Conservation (phyloP, 1,284 basidiomycete genomes). For the Lentinula novae-zelandiae region DNA sequence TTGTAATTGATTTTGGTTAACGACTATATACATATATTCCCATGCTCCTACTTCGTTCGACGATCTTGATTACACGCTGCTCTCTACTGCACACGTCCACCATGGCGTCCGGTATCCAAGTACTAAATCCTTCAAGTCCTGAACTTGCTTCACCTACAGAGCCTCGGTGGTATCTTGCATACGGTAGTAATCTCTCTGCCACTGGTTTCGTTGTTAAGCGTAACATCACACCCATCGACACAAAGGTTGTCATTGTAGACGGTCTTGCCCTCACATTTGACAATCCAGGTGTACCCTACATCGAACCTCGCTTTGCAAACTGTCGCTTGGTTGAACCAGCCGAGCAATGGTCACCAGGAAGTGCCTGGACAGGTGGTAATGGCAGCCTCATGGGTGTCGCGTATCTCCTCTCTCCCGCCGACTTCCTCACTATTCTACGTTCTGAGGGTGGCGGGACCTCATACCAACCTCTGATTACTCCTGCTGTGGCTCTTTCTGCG, state of each 20-base stretch:
- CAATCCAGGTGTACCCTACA: slow-evolving; percentile 9
- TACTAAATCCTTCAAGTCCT: background rate
- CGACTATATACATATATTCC: background rate
- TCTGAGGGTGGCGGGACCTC: slow-evolving; percentile 8
- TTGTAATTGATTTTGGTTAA: background rate
- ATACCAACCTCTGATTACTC: slow-evolving; percentile 6
- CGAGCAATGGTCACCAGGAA: background rate
- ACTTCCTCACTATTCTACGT: slow-evolving; percentile 5
- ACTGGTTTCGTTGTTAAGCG: slow-evolving; percentile 10
- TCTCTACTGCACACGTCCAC: background rate
- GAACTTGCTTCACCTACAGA: background rate
- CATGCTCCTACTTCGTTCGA: background rate
- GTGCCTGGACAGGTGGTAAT: background rate
- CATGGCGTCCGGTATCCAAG: slow-evolving; percentile 1
- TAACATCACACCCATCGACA: slow-evolving; percentile 9
- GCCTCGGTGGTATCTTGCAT: slow-evolving; percentile 12
- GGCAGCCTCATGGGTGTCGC: slow-evolving; percentile 11
- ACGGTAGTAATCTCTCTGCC: slow-evolving; percentile 12
- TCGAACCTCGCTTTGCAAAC: slow-evolving; percentile 12
- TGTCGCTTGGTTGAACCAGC: background rate
- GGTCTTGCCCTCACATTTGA: slow-evolving; percentile 9
- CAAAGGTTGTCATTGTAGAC: slow-evolving; percentile 3
- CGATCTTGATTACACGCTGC: background rate
- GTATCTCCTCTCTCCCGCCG: slow-evolving; percentile 7
- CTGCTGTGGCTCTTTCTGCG: background rate